A percentile compares a stretch with the other conserved stretches of the same genome.
phyloP scores from a whole-genome alignment of 805 yeast genomes.

The Jamesozyma jinghongensis region DNA sequence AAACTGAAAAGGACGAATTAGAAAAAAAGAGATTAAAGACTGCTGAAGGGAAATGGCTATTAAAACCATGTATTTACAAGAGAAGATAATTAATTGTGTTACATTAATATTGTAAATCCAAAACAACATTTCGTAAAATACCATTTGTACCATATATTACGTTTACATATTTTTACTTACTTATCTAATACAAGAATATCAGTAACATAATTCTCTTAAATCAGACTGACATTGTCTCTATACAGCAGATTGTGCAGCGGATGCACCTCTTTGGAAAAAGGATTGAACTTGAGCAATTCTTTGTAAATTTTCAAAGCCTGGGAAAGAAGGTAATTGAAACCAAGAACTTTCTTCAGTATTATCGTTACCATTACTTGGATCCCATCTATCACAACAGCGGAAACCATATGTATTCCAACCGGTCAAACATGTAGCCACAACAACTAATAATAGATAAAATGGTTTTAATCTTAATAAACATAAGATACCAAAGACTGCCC shows the following conservation, averaged over 20 bases:
- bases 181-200: no score
- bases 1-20: conserved; percentile 51
- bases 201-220: no score
- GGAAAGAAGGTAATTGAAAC: conserved; percentile 25
- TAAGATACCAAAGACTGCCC: conserved; percentile 67
- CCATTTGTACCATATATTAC: no score
- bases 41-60: conserved; percentile 80
- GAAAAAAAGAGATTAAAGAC: conserved; percentile 42
- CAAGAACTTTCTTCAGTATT: conserved; percentile 12
- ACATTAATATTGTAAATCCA: background rate
- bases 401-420: conserved; percentile 82
- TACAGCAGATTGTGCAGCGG: background rate
- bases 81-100: conserved; percentile 43
- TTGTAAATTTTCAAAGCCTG: conserved; percentile 21
- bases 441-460: conserved; percentile 51
- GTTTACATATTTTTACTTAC: no score
- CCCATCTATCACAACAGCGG: conserved; percentile 86
- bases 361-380: conserved; percentile 28
- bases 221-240: no score
- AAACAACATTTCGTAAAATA: no score
- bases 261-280: conserved; percentile 17
- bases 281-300: conserved; percentile 21
- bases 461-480: conserved; percentile 75
- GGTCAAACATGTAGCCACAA: conserved; percentile 62
- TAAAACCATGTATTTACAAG: conserved; percentile 95